Evolutionary conservation across 441 rosid genomes (phyloP).

Genomic region (Pelargonium cotyledonis): DNA sequence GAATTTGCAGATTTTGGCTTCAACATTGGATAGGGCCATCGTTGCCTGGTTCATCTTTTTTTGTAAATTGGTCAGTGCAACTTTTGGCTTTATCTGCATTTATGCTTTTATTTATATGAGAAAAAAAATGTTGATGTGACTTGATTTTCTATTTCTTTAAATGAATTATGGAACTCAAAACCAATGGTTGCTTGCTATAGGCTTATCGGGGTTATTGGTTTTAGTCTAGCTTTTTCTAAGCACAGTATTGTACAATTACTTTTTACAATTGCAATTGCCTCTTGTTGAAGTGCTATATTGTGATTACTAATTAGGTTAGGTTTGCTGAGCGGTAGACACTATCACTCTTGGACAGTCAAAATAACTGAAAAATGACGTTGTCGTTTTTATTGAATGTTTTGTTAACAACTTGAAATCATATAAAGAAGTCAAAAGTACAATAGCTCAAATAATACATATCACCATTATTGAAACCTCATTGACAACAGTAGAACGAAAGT

Average conservation of each 20-base stretch:
- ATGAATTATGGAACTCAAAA: background rate
- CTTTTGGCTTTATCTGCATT: slow-evolving; percentile 9
- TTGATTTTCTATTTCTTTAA: background rate
- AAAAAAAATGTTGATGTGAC: background rate
- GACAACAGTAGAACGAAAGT: background rate
- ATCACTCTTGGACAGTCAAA: slow-evolving; percentile 3
- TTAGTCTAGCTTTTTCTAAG: background rate
- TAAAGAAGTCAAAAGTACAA: background rate
- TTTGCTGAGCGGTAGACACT: background rate
- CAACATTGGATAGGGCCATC: slow-evolving; percentile 99
- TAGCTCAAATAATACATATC: background rate
- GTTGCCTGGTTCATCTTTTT: slow-evolving; percentile 74
- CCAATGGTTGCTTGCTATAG: background rate
- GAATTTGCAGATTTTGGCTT: slow-evolving; percentile 89
- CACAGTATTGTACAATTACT: background rate
- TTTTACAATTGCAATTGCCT: background rate
- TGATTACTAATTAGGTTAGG: background rate
- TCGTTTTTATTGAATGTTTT: background rate
- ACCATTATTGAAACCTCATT: background rate
- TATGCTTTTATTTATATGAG: background rate
- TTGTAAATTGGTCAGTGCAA: slow-evolving; percentile 84
- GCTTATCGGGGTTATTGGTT: background rate
- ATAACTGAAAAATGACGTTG: background rate
- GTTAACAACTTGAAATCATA: background rate
- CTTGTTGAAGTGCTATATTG: background rate